These are phyloP conservation scores for Lactifluus volemus DNA, from an alignment of 768 basidiomycete species.

Conservation along the genomic window DNA sequence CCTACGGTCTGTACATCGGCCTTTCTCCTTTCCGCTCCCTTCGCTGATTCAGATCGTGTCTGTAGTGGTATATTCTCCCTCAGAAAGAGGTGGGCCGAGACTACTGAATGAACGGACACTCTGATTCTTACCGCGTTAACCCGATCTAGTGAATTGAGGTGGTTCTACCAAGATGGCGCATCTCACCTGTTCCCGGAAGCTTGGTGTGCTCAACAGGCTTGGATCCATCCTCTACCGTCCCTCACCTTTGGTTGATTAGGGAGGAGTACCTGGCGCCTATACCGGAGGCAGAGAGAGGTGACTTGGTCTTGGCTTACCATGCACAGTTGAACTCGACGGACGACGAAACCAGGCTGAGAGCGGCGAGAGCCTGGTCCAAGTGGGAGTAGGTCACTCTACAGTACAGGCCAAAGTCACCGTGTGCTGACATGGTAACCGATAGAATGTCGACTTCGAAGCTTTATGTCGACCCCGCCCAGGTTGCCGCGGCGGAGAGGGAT, in stretches of 20 bases:
- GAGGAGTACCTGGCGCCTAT: constrained; percentile 76
- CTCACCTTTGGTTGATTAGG: constrained; percentile 36
- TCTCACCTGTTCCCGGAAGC: constrained; percentile 82
- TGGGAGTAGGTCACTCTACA: constrained; percentile 60
- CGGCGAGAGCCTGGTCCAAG: constrained; percentile 81
- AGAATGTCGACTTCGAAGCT: constrained; percentile 83
- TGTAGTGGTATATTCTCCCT: constrained; percentile 82
- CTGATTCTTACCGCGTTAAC: not conserved
- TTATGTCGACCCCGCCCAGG: constrained; percentile 54
- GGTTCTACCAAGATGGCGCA: constrained; percentile 88
- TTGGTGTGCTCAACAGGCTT: constrained; percentile 40
- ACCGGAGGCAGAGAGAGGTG: constrained; percentile 67
- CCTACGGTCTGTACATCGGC: constrained; percentile 43
- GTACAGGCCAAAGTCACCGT: not conserved
- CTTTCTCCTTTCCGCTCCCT: not conserved
- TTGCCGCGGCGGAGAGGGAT: constrained; percentile 62
- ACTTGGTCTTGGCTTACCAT: constrained; percentile 81
- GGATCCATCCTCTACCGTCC: not conserved
- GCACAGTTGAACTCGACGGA: constrained; percentile 66
- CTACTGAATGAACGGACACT: too few species aligned
- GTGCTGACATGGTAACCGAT: not conserved
- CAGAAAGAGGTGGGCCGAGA: constrained; percentile 50
- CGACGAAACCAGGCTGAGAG: constrained; percentile 50
- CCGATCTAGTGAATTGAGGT: constrained; percentile 59
- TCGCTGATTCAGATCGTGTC: not conserved